Conservation (phyloP, 2,329 filamentous ascomycete genomes). For the Ustulina deusta region DNA sequence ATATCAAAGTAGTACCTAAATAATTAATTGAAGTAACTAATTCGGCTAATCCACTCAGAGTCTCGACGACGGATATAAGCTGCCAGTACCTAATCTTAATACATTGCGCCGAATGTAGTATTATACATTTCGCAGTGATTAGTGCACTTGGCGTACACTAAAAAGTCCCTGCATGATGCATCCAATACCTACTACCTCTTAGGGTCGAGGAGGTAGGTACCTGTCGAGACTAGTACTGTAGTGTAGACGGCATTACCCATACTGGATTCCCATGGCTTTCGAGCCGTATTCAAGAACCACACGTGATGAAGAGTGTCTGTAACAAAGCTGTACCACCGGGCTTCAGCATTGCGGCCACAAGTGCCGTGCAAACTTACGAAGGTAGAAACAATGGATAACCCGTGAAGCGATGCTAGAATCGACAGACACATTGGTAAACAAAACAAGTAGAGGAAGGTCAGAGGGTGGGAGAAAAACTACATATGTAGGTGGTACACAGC, state of each 20-base stretch:
- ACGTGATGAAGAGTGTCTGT: constrained; percentile 26
- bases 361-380: neutral
- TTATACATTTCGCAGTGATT: neutral
- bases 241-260: constrained; percentile 25
- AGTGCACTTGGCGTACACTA: constrained; percentile 19
- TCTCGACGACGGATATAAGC: no score
- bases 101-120: neutral
- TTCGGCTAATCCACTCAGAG: no score
- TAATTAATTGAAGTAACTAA: no score
- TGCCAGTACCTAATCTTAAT: no score
- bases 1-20: no score
- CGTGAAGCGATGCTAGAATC: neutral
- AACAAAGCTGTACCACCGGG: constrained; percentile 9
- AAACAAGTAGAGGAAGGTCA: neutral
- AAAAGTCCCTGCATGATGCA: constrained; percentile 32
- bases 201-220: no score
- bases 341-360: neutral
- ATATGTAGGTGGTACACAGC: neutral
- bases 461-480: neutral
- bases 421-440: neutral
- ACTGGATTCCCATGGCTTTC: constrained; percentile 25
- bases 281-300: constrained; percentile 3
- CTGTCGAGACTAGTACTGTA: neutral
- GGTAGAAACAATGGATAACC: neutral
- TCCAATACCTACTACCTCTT: constrained; percentile 9